Evolutionary conservation across 2,329 filamentous ascomycete genomes (phyloP).

Genomic region (Penicillium occitanis): DNA sequence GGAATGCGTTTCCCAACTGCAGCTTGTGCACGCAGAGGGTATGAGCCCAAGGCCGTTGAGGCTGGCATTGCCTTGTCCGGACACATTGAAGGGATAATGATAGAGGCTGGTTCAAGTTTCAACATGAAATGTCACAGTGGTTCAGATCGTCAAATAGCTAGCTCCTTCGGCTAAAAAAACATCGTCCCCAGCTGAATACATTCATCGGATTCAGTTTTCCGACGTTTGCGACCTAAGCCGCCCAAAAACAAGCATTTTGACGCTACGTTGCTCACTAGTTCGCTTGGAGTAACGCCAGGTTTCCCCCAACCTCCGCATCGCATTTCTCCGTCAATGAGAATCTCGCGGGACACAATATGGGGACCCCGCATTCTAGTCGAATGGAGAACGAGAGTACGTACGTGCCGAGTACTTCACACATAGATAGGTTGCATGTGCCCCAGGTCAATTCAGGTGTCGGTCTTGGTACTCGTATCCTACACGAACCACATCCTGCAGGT

Average conservation of each 20-base stretch:
- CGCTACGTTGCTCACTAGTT: neutral
- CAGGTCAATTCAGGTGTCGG: neutral
- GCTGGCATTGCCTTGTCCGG: neutral
- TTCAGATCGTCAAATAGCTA: neutral
- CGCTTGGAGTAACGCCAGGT: neutral
- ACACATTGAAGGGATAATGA: neutral
- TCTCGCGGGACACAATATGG: neutral
- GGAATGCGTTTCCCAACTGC: slow-evolving; percentile 6
- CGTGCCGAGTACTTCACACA: neutral
- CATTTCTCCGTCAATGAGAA: neutral
- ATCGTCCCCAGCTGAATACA: neutral
- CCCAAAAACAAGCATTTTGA: neutral
- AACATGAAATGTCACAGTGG: neutral
- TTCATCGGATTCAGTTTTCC: neutral
- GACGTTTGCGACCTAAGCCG: neutral
- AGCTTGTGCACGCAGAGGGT: neutral
- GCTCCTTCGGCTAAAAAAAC: neutral
- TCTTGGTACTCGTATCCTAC: neutral
- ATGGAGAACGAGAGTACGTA: neutral
- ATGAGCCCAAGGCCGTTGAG: neutral
- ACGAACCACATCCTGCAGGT: neutral
- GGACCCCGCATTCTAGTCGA: neutral
- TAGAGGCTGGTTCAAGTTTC: neutral
- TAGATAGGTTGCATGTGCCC: neutral
- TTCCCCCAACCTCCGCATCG: neutral